Conservation (phyloP, 208 protist species). For the Endotrypanum monterogeii region DNA sequence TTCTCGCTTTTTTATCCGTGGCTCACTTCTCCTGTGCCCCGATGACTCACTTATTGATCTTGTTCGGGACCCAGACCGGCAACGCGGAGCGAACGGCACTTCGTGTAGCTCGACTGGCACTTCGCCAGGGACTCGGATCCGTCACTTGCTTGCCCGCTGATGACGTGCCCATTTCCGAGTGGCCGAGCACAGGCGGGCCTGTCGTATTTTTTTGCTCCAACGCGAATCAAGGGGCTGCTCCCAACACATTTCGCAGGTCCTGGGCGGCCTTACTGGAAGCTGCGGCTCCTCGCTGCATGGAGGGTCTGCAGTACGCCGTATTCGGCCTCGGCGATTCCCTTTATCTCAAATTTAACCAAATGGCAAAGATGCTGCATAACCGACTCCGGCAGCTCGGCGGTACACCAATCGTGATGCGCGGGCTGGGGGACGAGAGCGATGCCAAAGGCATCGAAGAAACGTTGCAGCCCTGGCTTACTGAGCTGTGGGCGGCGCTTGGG, state of each 20-base stretch:
- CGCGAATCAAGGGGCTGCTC: conserved; percentile 85
- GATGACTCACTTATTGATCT: conserved; percentile 51
- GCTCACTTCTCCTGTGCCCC: neutral
- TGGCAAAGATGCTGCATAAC: conserved; percentile 93
- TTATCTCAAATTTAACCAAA: conserved; percentile 93
- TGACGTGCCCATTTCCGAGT: conserved; percentile 49
- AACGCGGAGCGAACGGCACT: conserved; percentile 71
- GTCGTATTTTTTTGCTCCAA: conserved; percentile 79
- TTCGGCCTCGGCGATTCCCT: conserved; percentile 91
- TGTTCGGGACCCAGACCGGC: conserved; percentile 87
- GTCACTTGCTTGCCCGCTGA: conserved; percentile 71
- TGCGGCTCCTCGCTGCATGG: conserved; percentile 37
- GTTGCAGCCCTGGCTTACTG: conserved; percentile 67
- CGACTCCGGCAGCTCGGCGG: conserved; percentile 83
- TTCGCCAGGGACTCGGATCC: conserved; percentile 43
- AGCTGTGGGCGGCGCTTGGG: conserved; percentile 69
- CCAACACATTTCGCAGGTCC: conserved; percentile 68
- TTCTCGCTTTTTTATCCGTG: neutral
- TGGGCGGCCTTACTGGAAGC: conserved; percentile 60
- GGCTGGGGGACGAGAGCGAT: conserved; percentile 92
- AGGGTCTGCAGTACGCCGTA: conserved; percentile 77
- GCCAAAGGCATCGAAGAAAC: conserved; percentile 72
- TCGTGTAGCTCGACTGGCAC: conserved; percentile 54
- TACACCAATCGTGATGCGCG: conserved; percentile 69
- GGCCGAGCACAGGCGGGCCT: conserved; percentile 36